phyloP scores from a whole-genome alignment of 768 basidiomycete genomes.

The Hypsizygus marmoreus region DNA sequence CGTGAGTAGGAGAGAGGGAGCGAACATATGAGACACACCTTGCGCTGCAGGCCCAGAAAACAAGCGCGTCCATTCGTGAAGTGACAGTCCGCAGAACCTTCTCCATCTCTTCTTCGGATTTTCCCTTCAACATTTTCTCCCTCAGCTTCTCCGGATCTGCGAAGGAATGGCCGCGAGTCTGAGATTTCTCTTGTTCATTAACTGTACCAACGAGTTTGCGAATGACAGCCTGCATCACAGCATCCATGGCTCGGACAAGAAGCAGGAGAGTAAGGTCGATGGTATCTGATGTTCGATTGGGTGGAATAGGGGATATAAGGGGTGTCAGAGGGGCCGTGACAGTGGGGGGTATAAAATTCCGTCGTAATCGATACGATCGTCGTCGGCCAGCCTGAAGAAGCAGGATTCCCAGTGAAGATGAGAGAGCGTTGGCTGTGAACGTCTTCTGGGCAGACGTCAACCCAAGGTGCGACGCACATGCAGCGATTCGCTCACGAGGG shows the following conservation, averaged over 20 bases:
- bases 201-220: slow-evolving; percentile 26
- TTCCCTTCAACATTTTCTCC: slow-evolving; percentile 27
- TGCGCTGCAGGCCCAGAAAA: slow-evolving; percentile 80
- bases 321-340: slow-evolving; percentile 8
- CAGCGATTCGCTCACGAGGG: background rate
- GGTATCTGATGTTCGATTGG: slow-evolving; percentile 48
- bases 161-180: slow-evolving; percentile 3
- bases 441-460: slow-evolving; percentile 47
- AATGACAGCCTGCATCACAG: slow-evolving; percentile 54
- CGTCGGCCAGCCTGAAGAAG: slow-evolving; percentile 56
- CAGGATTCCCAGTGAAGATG: slow-evolving; percentile 56
- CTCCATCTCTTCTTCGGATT: slow-evolving; percentile 24
- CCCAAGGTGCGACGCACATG: slow-evolving; percentile 21
- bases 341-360: slow-evolving; percentile 1
- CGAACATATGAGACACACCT: slow-evolving; percentile 45
- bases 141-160: slow-evolving; percentile 20
- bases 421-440: slow-evolving; percentile 58
- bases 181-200: background rate
- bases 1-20: slow-evolving; percentile 10
- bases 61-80: slow-evolving; percentile 60
- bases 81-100: slow-evolving; percentile 37
- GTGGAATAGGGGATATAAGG: slow-evolving; percentile 5
- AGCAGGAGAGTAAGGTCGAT: slow-evolving; percentile 70
- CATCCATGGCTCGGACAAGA: slow-evolving; percentile 70
- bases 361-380: slow-evolving; percentile 30